These are phyloP conservation scores for Poteriospumella lacustris DNA, from an alignment of 108 stramenopile species.

Conservation along the genomic window DNA sequence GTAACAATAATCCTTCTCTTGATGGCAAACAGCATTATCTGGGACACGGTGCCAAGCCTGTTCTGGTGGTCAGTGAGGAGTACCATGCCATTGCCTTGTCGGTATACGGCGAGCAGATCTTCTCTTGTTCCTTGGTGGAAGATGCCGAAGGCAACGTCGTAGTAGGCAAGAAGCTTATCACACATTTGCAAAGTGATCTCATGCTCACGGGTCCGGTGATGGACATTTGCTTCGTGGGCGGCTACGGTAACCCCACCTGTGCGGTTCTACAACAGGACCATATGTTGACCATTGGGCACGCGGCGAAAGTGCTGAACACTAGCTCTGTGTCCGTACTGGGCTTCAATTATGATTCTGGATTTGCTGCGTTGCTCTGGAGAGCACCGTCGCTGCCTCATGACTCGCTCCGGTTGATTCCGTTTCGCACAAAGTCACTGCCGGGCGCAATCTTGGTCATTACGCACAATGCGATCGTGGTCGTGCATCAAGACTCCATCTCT, in stretches of 20 bases:
- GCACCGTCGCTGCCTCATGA: constrained; percentile 5
- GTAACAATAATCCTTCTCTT: no score
- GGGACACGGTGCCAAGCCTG: background rate
- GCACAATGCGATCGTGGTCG: background rate
- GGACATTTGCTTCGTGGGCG: background rate
- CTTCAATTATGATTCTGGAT: background rate
- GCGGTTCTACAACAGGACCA: background rate
- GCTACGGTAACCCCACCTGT: background rate
- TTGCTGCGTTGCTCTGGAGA: background rate
- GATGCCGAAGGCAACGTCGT: no score
- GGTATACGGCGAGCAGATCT: background rate
- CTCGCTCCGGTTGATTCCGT: background rate
- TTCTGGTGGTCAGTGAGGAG: no score
- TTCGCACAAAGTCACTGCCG: background rate
- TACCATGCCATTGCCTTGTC: background rate
- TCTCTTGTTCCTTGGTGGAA: no score
- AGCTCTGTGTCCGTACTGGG: background rate
- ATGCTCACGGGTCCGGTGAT: background rate
- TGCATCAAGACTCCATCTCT: background rate
- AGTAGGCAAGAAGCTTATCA: no score
- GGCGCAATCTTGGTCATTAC: background rate
- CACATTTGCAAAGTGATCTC: no score
- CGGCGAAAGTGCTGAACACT: constrained; percentile 8
- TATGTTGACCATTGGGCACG: background rate
- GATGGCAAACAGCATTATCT: no score